Evolutionary conservation across 106 monocot genomes (phyloP).

Genomic region (Narthecium ossifragum): DNA sequence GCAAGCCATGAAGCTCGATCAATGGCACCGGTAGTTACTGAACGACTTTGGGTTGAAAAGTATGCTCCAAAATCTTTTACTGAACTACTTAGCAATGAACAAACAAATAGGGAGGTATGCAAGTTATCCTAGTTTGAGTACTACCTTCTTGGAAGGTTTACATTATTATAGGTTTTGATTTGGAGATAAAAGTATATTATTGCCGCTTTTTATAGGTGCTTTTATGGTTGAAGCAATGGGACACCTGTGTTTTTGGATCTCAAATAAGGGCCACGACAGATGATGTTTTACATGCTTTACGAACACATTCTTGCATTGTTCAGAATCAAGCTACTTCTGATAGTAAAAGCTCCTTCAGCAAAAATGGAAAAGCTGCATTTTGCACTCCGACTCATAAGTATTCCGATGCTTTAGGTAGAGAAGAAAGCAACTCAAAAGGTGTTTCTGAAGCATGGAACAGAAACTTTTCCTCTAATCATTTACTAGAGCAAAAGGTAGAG

Average conservation of each 20-base stretch:
- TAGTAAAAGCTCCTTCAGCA: slow-evolving; percentile 25
- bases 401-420: slow-evolving; percentile 19
- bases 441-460: slow-evolving; percentile 33
- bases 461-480: slow-evolving; percentile 18
- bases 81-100: slow-evolving; percentile 95
- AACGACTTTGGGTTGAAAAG: slow-evolving; percentile 97
- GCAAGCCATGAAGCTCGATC: slow-evolving; percentile 8
- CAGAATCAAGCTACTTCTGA: slow-evolving; percentile 43
- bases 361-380: slow-evolving; percentile 21
- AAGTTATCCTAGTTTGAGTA: too few species aligned
- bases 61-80: slow-evolving; percentile 91
- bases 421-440: slow-evolving; percentile 23
- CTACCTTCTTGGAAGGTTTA: not conserved
- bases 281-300: slow-evolving; percentile 81
- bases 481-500: slow-evolving; percentile 66
- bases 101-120: slow-evolving; percentile 87
- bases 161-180: not conserved
- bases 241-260: slow-evolving; percentile 90
- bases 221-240: slow-evolving; percentile 97
- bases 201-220: slow-evolving; percentile 50
- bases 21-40: slow-evolving; percentile 20
- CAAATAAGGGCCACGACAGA: slow-evolving; percentile 73
- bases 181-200: slow-evolving; percentile 6
- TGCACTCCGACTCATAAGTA: slow-evolving; percentile 18
- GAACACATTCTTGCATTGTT: slow-evolving; percentile 46